These are phyloP conservation scores for Nicotiana noctiflora DNA, from an alignment of 257 asterid genomes.

Conservation along the genomic window DNA sequence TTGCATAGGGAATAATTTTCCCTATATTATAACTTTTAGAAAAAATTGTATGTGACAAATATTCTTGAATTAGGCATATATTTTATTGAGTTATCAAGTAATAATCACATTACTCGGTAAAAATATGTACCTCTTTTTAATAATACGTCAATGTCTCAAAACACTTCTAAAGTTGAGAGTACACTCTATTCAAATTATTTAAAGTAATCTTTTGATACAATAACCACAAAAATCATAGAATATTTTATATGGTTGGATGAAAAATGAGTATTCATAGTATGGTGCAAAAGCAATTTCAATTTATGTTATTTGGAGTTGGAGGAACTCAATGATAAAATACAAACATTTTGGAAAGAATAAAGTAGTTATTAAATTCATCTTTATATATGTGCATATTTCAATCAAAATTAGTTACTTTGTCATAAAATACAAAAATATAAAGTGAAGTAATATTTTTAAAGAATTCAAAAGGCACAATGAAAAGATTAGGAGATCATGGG, in stretches of 20 bases:
- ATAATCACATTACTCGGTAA: background rate
- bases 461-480: background rate
- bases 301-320: background rate
- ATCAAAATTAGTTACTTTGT: background rate
- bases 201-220: no score
- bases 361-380: background rate
- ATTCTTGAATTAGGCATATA: background rate
- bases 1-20: background rate
- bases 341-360: background rate
- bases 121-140: background rate
- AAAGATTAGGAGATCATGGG: background rate
- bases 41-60: background rate
- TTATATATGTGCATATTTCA: no score
- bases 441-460: background rate
- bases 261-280: background rate
- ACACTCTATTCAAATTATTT: no score
- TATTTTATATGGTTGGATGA: no score
- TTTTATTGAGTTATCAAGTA: background rate
- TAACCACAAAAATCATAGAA: background rate
- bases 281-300: background rate
- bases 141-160: no score
- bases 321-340: background rate
- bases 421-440: background rate
- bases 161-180: background rate
- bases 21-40: background rate